A percentile compares a stretch with the other conserved stretches of the same genome.
phyloP scores from a whole-genome alignment of 768 basidiomycete genomes.

The Boletus edulis region DNA sequence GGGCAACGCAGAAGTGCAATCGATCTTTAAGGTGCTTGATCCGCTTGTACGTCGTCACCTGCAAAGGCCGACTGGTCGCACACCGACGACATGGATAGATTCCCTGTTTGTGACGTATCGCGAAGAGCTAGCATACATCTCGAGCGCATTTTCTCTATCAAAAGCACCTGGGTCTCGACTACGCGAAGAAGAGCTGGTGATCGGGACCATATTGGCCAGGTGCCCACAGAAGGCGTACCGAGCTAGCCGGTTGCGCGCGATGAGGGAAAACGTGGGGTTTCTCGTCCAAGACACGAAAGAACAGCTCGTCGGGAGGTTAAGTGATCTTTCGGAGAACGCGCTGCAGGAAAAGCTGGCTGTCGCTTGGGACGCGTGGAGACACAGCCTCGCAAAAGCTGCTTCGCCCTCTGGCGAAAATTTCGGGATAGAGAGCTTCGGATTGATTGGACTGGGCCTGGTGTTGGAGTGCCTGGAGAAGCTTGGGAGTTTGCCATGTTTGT shows the following conservation, averaged over 20 bases:
- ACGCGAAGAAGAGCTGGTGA: background rate
- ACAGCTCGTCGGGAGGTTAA: conserved; percentile 9
- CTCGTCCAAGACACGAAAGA: background rate
- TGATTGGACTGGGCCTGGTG: conserved; percentile 58
- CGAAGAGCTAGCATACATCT: background rate
- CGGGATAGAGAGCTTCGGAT: conserved; percentile 61
- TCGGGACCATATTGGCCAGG: background rate
- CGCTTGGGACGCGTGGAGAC: background rate
- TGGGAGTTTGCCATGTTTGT: conserved; percentile 20
- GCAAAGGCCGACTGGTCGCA: background rate
- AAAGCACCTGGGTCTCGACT: background rate
- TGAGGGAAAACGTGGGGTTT: background rate
- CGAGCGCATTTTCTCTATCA: background rate
- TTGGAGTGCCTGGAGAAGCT: conserved; percentile 53
- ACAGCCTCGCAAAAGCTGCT: conserved; percentile 13
- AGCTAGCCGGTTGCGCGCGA: background rate
- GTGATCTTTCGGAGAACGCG: conserved; percentile 22
- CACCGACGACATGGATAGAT: background rate
- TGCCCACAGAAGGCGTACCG: background rate
- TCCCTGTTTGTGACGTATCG: background rate
- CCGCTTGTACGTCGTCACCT: background rate
- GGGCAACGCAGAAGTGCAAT: background rate
- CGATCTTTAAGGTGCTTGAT: background rate
- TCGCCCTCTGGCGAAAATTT: conserved; percentile 25
- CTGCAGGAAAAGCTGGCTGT: conserved; percentile 40